Evolutionary conservation across 1,284 basidiomycete species (phyloP).

Genomic region (Ganoderma leucocontextum): DNA sequence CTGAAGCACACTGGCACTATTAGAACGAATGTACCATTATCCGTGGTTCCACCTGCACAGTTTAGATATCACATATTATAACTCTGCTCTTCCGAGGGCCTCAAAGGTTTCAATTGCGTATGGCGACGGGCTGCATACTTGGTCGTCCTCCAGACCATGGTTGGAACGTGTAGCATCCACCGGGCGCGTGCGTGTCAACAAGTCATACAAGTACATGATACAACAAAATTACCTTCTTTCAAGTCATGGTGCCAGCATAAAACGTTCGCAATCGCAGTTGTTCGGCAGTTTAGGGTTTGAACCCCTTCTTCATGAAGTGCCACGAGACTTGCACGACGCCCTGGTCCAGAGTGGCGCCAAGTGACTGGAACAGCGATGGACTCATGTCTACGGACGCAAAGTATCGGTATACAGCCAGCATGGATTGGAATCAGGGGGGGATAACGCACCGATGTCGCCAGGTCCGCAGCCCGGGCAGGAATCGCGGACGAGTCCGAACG

Average conservation of each 20-base stretch:
- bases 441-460: slow-evolving; percentile 42
- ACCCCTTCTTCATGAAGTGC: slow-evolving; percentile 37
- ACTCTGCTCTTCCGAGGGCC: neutral
- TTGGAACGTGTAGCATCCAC: neutral
- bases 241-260: neutral
- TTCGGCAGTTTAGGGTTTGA: slow-evolving; percentile 13
- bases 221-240: too few species aligned
- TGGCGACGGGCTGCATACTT: neutral
- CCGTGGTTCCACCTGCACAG: neutral
- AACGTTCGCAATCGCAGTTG: neutral
- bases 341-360: slow-evolving; percentile 34
- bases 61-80: neutral
- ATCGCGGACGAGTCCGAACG: slow-evolving; percentile 42
- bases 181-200: neutral
- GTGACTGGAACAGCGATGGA: slow-evolving; percentile 38
- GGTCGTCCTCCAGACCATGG: neutral
- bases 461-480: slow-evolving; percentile 43
- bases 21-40: neutral
- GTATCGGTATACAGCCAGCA: neutral
- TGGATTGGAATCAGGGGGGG: neutral
- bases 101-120: neutral
- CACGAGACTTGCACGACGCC: slow-evolving; percentile 40
- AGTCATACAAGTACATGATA: neutral
- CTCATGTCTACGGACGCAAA: slow-evolving; percentile 38
- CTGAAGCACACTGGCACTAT: too few species aligned